Percentiles rank a stretch among this genome's conserved stretches.
phyloP scores from a whole-genome alignment of 148 eudicot species.

The Camellia japonica region DNA sequence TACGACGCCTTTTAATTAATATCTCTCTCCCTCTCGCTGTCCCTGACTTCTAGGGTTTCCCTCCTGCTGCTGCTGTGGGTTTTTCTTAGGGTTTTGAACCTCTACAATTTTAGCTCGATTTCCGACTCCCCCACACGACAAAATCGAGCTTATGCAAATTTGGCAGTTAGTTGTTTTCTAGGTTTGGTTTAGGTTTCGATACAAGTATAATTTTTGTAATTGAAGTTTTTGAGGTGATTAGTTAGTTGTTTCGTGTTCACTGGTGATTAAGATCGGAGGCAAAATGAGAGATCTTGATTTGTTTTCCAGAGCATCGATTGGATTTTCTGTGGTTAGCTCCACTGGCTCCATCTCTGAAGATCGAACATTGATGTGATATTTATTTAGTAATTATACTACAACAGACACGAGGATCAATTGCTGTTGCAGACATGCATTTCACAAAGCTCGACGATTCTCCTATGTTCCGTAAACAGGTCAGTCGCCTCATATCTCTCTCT shows the following conservation, averaged over 20 bases:
- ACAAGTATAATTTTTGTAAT: neutral
- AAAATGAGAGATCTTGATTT: slow-evolving; percentile 33
- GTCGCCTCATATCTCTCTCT: slow-evolving; percentile 9
- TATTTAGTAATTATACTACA: neutral
- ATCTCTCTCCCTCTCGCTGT: neutral
- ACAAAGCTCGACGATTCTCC: slow-evolving; percentile 97
- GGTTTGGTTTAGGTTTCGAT: neutral
- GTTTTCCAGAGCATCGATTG: slow-evolving; percentile 13
- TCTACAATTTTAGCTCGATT: neutral
- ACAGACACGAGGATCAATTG: slow-evolving; percentile 13
- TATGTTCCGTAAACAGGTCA: slow-evolving; percentile 96
- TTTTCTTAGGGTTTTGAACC: slow-evolving; percentile 6
- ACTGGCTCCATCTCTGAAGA: slow-evolving; percentile 3
- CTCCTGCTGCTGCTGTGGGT: neutral
- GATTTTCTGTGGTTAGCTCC: neutral
- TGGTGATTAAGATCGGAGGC: neutral
- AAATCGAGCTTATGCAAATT: neutral
- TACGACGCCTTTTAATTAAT: slow-evolving; percentile 19
- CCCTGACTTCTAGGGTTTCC: slow-evolving; percentile 15
- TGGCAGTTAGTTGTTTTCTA: neutral
- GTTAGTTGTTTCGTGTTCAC: slow-evolving; percentile 3
- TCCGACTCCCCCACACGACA: neutral
- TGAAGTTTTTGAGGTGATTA: slow-evolving; percentile 1
- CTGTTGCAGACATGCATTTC: slow-evolving; percentile 64
- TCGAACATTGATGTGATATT: slow-evolving; percentile 31